A percentile compares a stretch with the other conserved stretches of the same genome.
phyloP scores from a whole-genome alignment of 306 rosid species.

The Vicia sativa region DNA sequence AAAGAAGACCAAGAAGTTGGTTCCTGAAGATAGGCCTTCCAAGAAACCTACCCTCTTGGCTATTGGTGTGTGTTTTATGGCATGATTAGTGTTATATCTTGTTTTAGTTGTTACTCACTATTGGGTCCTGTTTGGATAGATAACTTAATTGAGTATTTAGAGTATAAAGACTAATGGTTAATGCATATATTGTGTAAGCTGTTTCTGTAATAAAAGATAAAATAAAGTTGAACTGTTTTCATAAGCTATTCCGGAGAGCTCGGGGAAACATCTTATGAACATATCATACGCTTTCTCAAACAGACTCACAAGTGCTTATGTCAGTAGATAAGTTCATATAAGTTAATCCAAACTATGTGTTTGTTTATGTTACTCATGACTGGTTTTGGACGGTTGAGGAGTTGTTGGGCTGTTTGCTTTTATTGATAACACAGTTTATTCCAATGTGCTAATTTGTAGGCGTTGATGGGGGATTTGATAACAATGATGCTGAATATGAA shows the following conservation, averaged over 20 bases:
- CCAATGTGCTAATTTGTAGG: conserved; percentile 53
- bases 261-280: background rate
- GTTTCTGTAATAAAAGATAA: too few relatives aligned
- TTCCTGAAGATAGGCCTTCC: conserved; percentile 85
- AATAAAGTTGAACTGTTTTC: background rate
- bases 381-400: conserved; percentile 27
- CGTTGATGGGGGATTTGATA: conserved; percentile 90
- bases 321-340: background rate
- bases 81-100: background rate
- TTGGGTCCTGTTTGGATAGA: conserved; percentile 31
- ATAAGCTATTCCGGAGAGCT: background rate
- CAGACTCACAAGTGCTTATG: background rate
- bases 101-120: background rate
- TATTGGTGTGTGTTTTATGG: conserved; percentile 54
- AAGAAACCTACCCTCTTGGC: conserved; percentile 90
- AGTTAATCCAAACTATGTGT: conserved; percentile 46
- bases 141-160: background rate
- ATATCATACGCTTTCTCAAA: background rate
- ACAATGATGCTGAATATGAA: conserved; percentile 74
- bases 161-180: background rate
- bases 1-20: conserved; percentile 66
- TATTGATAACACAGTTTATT: conserved; percentile 21
- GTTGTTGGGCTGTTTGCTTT: conserved; percentile 16
- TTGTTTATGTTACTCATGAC: conserved; percentile 34
- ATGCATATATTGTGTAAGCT: background rate